phyloP scores from a whole-genome alignment of 2,329 filamentous ascomycete genomes.

The Sporothrix dimorphospora region DNA sequence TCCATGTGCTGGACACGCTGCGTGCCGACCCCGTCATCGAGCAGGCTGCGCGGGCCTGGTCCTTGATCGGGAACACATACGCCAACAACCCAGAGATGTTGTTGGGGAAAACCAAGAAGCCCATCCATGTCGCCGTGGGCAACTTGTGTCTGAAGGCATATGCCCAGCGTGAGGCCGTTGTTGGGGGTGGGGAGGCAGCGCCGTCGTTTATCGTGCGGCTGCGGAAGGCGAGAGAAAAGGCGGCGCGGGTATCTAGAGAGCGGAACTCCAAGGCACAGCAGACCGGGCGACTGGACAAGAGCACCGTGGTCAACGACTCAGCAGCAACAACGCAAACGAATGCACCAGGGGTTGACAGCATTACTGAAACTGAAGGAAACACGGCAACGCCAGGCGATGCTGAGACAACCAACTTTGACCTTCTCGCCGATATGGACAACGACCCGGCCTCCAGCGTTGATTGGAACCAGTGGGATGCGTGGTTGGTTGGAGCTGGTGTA shows the following conservation, averaged over 20 bases:
- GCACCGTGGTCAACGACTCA: background rate
- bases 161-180: background rate
- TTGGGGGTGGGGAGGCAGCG: background rate
- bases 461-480: slow-evolving; percentile 3
- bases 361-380: too few relatives aligned
- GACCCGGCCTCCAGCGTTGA: background rate
- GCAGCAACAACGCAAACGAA: background rate
- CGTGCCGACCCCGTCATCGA: slow-evolving; percentile 39
- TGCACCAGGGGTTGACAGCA: background rate
- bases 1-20: slow-evolving; percentile 43
- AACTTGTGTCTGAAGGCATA: slow-evolving; percentile 42
- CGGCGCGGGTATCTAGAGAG: background rate
- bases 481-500: background rate
- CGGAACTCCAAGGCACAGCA: background rate
- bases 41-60: slow-evolving; percentile 42
- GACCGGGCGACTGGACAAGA: background rate
- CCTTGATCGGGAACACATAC: slow-evolving; percentile 42
- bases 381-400: background rate
- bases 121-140: slow-evolving; percentile 41
- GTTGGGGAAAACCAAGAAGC: slow-evolving; percentile 35
- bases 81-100: slow-evolving; percentile 40
- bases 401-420: background rate
- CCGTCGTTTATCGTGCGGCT: background rate
- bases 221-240: background rate
- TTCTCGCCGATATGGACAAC: background rate